Conservation (phyloP, 768 basidiomycete species). For the Calocybe indica region DNA sequence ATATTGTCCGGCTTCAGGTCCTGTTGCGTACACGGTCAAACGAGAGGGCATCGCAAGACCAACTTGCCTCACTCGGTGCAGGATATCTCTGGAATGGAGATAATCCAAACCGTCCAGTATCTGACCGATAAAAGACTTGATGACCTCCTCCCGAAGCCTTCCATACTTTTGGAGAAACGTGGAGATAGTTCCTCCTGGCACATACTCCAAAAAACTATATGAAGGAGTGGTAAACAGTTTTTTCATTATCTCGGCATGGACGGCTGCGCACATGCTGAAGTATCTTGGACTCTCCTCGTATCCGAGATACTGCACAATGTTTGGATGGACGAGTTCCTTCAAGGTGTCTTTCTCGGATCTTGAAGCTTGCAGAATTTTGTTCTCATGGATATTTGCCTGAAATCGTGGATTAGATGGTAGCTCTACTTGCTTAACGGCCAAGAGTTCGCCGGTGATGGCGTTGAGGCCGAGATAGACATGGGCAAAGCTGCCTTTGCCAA, state of each 20-base stretch:
- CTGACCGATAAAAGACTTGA: conserved; percentile 80
- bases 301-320: conserved; percentile 91
- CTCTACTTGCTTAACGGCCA: conserved; percentile 96
- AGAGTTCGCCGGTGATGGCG: conserved; percentile 85
- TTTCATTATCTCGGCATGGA: background rate
- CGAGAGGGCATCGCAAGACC: background rate
- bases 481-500: conserved; percentile 93
- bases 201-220: conserved; percentile 87
- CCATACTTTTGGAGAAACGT: conserved; percentile 74
- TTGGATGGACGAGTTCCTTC: conserved; percentile 82
- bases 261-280: conserved; percentile 67
- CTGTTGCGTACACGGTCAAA: conserved; percentile 26
- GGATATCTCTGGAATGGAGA: conserved; percentile 76
- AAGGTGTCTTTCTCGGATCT: conserved; percentile 84
- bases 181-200: conserved; percentile 90
- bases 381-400: conserved; percentile 55
- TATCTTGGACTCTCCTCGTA: conserved; percentile 70
- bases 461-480: conserved; percentile 89
- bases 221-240: background rate
- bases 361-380: conserved; percentile 71
- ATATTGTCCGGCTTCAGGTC: conserved; percentile 96
- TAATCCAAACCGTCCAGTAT: conserved; percentile 85
- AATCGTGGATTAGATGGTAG: conserved; percentile 71
- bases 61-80: conserved; percentile 61
- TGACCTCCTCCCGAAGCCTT: conserved; percentile 77